Base-by-base conservation (phyloP, 345 rosid species). In the Heritiera fomes region DNA sequence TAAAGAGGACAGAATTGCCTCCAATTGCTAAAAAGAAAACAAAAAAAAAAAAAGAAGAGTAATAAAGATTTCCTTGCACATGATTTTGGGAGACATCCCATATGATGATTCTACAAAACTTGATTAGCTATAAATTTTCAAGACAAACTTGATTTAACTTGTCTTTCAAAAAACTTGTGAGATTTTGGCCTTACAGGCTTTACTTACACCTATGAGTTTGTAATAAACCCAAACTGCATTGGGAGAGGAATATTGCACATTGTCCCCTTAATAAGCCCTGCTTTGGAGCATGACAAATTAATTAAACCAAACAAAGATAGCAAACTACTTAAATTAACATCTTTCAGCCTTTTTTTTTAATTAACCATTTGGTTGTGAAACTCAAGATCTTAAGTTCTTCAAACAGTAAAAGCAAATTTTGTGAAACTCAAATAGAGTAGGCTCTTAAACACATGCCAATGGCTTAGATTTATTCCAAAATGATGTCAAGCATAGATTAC, bases 61-160 rank as follows among this genome's bases (percentile, higher is more conserved):
- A 60, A 75, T 59, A 75, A 49, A 58, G 76, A 77, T 55, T 73
- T 70, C 62, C 55, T 83, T 77, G 79, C 83, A 80, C 80, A 75
- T 83, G 81, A 69, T 38, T 75, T 60, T 63, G 64, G 75, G 75
- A 78, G 77, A 15, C 74, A 30, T 59, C 80, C 74, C 82, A 62
- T 78, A 78, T 76, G 82, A 56, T 76, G 82, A 46, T 83, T 17
- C 60, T 47, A 63, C 64, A 66, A 38, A 63, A 47, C 50, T 40
- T 79, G 59, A 38, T 61, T 69, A 34, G n/a, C 30, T 75, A 43
- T 20, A 45, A 74, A 63, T 14, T 60, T 77, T 81, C 14, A 71
- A 50, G 0, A 18, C 63, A 60, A 34, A 77, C 56, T 56, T 60
- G 17, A 67, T 77, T 66, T 32, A 12, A 30, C 50, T 23, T 23